Evolutionary conservation across 1,139 yeast genomes (phyloP).

Genomic region (Arxiozyma telluris): DNA sequence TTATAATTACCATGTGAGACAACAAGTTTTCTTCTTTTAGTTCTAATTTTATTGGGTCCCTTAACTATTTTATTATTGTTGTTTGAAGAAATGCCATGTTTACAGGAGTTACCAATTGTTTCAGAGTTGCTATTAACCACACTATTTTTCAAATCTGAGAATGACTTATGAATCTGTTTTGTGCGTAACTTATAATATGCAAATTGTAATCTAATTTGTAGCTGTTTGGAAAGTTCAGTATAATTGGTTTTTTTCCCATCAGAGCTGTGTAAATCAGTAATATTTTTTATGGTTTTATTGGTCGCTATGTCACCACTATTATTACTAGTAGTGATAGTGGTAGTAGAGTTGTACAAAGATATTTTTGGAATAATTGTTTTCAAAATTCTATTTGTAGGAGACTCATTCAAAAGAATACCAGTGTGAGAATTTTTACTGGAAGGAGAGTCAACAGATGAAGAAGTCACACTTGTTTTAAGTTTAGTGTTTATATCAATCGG

Average conservation of each 20-base stretch:
- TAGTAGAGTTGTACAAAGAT: background rate
- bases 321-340: background rate
- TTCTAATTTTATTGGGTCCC: background rate
- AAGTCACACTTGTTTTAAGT: background rate
- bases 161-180: slow-evolving; percentile 37
- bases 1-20: slow-evolving; percentile 25
- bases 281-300: background rate
- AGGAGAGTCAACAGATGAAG: background rate
- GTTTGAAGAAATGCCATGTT: background rate
- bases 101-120: background rate
- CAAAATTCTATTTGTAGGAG: slow-evolving; percentile 4
- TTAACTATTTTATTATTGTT: background rate
- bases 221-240: slow-evolving; percentile 45
- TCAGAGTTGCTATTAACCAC: background rate
- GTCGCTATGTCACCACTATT: background rate
- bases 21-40: slow-evolving; percentile 19
- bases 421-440: background rate
- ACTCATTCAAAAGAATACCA: background rate
- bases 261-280: slow-evolving; percentile 2
- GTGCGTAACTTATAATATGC: slow-evolving; percentile 71
- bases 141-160: slow-evolving; percentile 16
- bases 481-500: background rate
- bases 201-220: slow-evolving; percentile 61
- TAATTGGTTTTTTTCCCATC: slow-evolving; percentile 4
- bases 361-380: background rate